These are phyloP conservation scores for Alnus rubra DNA, from an alignment of 306 rosid genomes.

Conservation along the genomic window DNA sequence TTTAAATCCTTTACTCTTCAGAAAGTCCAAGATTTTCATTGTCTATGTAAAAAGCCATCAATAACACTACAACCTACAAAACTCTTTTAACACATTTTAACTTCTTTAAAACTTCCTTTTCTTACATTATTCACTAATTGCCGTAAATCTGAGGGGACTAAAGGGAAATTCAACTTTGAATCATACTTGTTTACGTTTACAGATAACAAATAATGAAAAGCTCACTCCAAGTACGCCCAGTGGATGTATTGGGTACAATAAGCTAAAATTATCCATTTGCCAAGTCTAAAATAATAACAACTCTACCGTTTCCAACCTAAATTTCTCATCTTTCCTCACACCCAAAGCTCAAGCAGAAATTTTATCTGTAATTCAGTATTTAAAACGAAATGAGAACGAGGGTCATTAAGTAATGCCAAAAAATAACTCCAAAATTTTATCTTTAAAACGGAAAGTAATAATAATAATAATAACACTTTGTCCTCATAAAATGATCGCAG, in stretches of 20 bases:
- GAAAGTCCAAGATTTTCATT: background rate
- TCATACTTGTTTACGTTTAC: background rate
- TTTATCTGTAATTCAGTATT: background rate
- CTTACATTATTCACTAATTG: slow-evolving; percentile 3
- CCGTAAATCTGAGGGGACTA: background rate
- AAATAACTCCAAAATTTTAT: background rate
- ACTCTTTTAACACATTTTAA: background rate
- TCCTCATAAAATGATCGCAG: background rate
- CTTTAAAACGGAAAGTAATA: background rate
- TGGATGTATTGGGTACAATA: background rate
- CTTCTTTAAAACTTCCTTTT: background rate
- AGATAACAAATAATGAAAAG: background rate
- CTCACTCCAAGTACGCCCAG: background rate
- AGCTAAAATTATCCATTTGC: background rate
- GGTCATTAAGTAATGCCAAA: background rate
- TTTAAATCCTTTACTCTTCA: background rate
- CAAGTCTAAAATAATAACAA: background rate
- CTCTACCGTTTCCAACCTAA: background rate
- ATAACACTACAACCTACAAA: background rate
- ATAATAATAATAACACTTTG: background rate
- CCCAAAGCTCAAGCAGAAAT: background rate
- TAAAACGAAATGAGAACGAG: background rate
- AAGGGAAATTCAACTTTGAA: background rate
- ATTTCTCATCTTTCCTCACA: background rate
- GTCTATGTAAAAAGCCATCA: background rate